Conservation (phyloP, 805 yeast genomes). For the Saturnispora hagleri region DNA sequence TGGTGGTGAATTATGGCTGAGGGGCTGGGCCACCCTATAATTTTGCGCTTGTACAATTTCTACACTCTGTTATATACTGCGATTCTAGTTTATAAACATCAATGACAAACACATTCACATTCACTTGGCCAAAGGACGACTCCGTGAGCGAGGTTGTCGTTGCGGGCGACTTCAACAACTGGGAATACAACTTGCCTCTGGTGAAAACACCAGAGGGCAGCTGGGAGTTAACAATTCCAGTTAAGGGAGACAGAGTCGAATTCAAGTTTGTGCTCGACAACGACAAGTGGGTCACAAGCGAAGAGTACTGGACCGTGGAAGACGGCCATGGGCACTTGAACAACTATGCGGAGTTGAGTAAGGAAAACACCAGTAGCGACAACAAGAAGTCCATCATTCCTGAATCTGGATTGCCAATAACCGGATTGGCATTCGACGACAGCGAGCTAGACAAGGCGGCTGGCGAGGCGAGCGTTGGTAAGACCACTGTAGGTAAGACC, state of each 20-base stretch:
- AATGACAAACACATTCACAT: background rate
- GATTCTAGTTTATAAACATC: background rate
- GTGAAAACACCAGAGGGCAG: conserved; percentile 34
- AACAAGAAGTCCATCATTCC: conserved; percentile 30
- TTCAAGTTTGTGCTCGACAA: conserved; percentile 57
- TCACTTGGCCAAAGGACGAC: background rate
- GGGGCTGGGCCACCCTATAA: background rate
- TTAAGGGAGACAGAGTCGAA: conserved; percentile 22
- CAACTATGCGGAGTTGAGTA: conserved; percentile 36
- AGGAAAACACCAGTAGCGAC: conserved; percentile 26
- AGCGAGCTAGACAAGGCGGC: background rate
- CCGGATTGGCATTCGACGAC: background rate
- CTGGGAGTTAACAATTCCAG: conserved; percentile 26
- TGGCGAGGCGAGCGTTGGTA: conserved; percentile 17
- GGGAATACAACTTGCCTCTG: conserved; percentile 42
- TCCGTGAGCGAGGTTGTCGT: conserved; percentile 34
- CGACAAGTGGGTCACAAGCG: conserved; percentile 39
- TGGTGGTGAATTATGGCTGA: background rate
- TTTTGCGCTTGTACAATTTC: background rate
- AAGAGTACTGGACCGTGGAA: conserved; percentile 32
- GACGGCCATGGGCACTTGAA: conserved; percentile 45
- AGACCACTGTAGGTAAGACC: no score
- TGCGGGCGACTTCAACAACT: conserved; percentile 52
- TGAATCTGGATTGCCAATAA: conserved; percentile 25
- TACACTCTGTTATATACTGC: background rate